Evolutionary conservation across 2,329 filamentous ascomycete genomes (phyloP), one percentile per base, ranked within the genome.

Genomic region (Aspergillus spinulosporus): DNA sequence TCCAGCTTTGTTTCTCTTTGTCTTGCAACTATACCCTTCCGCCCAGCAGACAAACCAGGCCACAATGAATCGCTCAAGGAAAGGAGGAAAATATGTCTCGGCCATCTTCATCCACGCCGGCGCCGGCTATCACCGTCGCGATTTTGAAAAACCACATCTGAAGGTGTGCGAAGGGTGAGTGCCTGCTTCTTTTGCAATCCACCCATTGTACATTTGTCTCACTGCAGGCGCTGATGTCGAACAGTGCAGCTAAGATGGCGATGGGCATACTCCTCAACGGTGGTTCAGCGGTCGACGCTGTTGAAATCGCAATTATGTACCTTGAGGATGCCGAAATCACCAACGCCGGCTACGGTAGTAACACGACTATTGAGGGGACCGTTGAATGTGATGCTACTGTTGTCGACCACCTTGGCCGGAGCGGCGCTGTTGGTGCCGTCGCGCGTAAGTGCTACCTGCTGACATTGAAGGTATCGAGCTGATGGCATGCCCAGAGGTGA

Each of bases 81-180:
- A 77, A 61, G 66, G 67, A 43, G 66, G 67, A 43, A 71, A 73
- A 29, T 78, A 83, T 62, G 76, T 85, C 7, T 85, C 85, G 56
- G 92, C 91, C 57, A 93, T 99, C 51, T 97, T 96, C 72, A 88
- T 99, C 44, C 94, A 99, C 74, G 94, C 93, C 37, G 94, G 94
- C 34, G 94, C 94, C 12, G 94, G 94, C 3, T 99, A 90, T 67
- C 94, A 99, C 72, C 97, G 92, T 69, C 79, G 84, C 26, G 84
- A 89, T 58, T 97, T 97, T 69, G 92, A 99, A 71, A 80, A 82
- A 54, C 81, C 89, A 37, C 94, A 99, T 69, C 82, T 99, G 7
- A 81, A 87, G 67, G 92, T 92, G 42, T 97, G 94, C 73, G 88
- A 88, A 68, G 88, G 93, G 93, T 97, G 80, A 75, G 90, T 79